A percentile compares a stretch with the other conserved stretches of the same genome.
These are phyloP conservation scores for Limtongozyma cylindracea DNA, from an alignment of 805 yeast genomes.

Conservation along the genomic window DNA sequence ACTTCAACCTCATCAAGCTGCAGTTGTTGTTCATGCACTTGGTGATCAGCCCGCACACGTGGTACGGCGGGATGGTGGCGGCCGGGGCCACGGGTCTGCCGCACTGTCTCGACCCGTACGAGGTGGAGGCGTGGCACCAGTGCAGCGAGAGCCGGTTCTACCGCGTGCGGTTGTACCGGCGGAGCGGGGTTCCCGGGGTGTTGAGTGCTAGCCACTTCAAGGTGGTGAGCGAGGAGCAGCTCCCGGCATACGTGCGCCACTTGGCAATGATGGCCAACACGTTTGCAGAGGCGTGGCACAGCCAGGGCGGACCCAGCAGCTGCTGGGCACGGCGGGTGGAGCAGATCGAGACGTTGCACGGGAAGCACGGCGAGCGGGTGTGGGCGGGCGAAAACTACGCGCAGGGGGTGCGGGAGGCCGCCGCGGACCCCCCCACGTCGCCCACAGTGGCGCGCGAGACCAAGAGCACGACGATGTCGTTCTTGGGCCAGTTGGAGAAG, in stretches of 20 bases:
- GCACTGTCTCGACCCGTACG: too few relatives aligned
- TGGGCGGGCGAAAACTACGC: too few relatives aligned
- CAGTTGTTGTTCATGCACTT: slow-evolving; percentile 71
- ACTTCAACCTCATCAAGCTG: slow-evolving; percentile 43
- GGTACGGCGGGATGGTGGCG: too few relatives aligned
- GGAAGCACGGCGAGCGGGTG: too few relatives aligned
- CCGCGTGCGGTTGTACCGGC: slow-evolving; percentile 37
- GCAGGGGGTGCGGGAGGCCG: too few relatives aligned
- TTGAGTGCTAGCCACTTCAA: slow-evolving; percentile 59
- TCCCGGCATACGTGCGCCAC: slow-evolving; percentile 43
- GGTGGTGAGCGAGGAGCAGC: slow-evolving; percentile 28
- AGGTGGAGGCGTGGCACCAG: not conserved
- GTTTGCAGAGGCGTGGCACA: slow-evolving; percentile 60
- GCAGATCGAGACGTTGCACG: slow-evolving; percentile 19
- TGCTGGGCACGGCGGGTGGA: slow-evolving; percentile 46
- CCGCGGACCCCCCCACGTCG: too few relatives aligned
- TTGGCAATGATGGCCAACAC: slow-evolving; percentile 38
- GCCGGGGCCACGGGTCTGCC: too few relatives aligned
- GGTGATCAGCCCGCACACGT: slow-evolving; percentile 38
- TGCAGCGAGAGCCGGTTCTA: slow-evolving; percentile 9
- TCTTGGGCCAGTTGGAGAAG: too few relatives aligned
- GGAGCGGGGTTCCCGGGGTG: slow-evolving; percentile 51
- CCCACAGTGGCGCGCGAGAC: too few relatives aligned
- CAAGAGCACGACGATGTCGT: too few relatives aligned
- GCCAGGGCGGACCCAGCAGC: slow-evolving; percentile 17